Percentiles rank a stretch among this genome's conserved stretches.
Evolutionary conservation across 2,329 filamentous ascomycete genomes (phyloP).

Genomic region (Aspergillus novoparasiticus): DNA sequence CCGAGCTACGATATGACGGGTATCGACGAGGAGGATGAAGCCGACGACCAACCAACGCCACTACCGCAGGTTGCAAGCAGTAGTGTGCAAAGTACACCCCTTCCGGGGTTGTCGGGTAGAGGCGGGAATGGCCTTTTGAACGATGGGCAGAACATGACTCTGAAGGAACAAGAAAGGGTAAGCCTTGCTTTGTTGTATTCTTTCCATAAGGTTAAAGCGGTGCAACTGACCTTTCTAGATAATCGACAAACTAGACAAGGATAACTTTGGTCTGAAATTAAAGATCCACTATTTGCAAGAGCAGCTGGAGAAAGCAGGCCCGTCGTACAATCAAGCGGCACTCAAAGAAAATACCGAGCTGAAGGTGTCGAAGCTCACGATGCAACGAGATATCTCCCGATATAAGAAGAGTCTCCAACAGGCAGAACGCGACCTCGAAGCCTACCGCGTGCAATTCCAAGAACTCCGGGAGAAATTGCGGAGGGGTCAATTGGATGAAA

Average conservation of each 20-base stretch:
- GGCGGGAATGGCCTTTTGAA: constrained; percentile 70
- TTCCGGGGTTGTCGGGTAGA: constrained; percentile 68
- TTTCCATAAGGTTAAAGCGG: background rate
- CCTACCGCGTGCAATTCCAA: constrained; percentile 76
- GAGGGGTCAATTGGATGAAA: constrained; percentile 72
- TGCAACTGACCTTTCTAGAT: constrained; percentile 46
- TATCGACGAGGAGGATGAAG: constrained; percentile 65
- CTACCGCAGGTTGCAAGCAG: constrained; percentile 75
- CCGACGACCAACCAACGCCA: constrained; percentile 70
- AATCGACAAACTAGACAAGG: constrained; percentile 95
- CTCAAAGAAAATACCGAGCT: constrained; percentile 94
- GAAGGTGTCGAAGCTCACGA: constrained; percentile 87
- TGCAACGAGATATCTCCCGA: constrained; percentile 82
- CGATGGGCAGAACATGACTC: constrained; percentile 79
- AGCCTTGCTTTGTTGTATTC: background rate
- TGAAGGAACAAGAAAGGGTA: constrained; percentile 92
- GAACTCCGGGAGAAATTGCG: constrained; percentile 83
- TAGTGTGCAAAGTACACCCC: constrained; percentile 80
- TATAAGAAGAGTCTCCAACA: constrained; percentile 82
- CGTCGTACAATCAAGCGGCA: constrained; percentile 84
- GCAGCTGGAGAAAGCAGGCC: constrained; percentile 80
- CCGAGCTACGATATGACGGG: constrained; percentile 72
- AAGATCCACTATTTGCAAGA: constrained; percentile 98
- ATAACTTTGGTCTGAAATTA: constrained; percentile 94
- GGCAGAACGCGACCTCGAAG: constrained; percentile 84